Percentiles rank a stretch among this genome's conserved stretches.
These are phyloP conservation scores for Viscum album DNA, from an alignment of 177 flowering plant species.

Conservation along the genomic window DNA sequence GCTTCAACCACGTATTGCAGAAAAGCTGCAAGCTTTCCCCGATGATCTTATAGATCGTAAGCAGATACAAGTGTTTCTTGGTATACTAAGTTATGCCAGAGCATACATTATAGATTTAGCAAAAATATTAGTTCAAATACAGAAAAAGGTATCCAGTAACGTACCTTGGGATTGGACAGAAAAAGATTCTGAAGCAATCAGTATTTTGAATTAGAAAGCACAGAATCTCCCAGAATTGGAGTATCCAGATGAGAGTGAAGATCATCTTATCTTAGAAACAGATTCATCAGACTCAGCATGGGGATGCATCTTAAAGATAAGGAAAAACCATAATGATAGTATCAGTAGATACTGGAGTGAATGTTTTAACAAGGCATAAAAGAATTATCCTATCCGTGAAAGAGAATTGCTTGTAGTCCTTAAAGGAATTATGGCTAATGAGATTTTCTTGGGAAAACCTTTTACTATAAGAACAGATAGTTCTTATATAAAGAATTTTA, in stretches of 20 bases:
- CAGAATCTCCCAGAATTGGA: background rate
- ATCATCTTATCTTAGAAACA: background rate
- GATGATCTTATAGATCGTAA: background rate
- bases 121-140: background rate
- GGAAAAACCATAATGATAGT: background rate
- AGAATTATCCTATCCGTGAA: background rate
- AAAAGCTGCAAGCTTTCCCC: background rate
- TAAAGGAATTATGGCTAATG: background rate
- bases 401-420: background rate
- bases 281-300: background rate
- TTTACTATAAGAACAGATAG: too few species aligned
- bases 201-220: too few species aligned
- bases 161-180: background rate
- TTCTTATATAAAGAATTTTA: too few species aligned
- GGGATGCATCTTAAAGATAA: background rate
- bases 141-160: background rate
- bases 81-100: background rate
- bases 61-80: background rate
- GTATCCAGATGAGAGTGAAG: background rate
- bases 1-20: background rate
- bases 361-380: background rate
- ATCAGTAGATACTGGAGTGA: background rate
- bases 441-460: too few species aligned
- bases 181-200: background rate
- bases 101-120: background rate